Evolutionary conservation across 129 eudicot genomes (phyloP).

Genomic region (carrot (Daucus carota)): DNA sequence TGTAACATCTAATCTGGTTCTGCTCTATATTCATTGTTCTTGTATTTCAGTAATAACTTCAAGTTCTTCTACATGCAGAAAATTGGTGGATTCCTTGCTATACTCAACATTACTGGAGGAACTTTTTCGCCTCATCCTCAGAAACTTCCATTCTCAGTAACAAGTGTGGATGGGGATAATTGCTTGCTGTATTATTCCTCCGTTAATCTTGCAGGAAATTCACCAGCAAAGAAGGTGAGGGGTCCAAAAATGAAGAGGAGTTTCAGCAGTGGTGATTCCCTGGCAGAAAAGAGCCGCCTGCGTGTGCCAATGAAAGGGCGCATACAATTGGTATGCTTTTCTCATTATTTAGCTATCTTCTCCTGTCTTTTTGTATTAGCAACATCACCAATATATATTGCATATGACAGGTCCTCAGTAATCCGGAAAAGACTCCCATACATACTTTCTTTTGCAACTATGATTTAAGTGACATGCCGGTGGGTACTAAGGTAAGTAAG

Average conservation of each 20-base stretch:
- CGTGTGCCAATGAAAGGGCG: slow-evolving; percentile 91
- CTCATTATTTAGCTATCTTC: slow-evolving; percentile 2
- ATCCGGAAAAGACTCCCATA: slow-evolving; percentile 93
- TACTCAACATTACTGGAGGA: slow-evolving; percentile 81
- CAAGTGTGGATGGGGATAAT: slow-evolving; percentile 85
- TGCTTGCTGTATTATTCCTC: slow-evolving; percentile 79
- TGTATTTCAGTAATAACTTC: background rate
- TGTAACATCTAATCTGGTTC: background rate
- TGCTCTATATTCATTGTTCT: background rate
- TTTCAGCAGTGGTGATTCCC: slow-evolving; percentile 47
- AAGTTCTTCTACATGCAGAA: slow-evolving; percentile 37
- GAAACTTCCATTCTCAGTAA: slow-evolving; percentile 91
- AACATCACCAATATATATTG: background rate
- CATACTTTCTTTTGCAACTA: slow-evolving; percentile 95
- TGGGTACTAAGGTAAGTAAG: slow-evolving; percentile 80
- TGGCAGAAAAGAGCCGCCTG: slow-evolving; percentile 47
- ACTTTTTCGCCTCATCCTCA: slow-evolving; percentile 84
- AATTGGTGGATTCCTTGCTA: slow-evolving; percentile 96
- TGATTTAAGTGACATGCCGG: slow-evolving; percentile 97
- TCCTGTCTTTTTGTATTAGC: background rate
- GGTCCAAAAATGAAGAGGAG: slow-evolving; percentile 44
- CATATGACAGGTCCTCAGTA: slow-evolving; percentile 71
- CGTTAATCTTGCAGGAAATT: slow-evolving; percentile 50
- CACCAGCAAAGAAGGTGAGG: slow-evolving; percentile 38
- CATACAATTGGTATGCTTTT: slow-evolving; percentile 69